Conservation (phyloP, 495 filamentous ascomycete genomes). For the Xylaria nigripes region DNA sequence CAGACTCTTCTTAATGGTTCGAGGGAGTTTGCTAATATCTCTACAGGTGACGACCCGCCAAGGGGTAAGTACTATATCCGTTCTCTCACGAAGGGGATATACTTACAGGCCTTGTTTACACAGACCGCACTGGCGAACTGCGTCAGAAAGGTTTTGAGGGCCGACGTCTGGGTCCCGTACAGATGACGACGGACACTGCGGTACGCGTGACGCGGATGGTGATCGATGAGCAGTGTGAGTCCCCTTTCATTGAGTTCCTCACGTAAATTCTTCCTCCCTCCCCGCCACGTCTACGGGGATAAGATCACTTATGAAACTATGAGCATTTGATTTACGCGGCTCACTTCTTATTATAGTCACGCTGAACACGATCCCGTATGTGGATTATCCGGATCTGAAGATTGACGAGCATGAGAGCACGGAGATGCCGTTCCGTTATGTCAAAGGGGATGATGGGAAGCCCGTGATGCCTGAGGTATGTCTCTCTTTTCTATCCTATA, state of each 20-base stretch:
- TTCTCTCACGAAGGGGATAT: not conserved
- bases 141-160: conserved; percentile 87
- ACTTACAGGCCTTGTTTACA: not conserved
- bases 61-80: conserved; percentile 53
- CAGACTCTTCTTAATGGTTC: not conserved
- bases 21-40: not conserved
- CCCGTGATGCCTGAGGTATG: conserved; percentile 86
- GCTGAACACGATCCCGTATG: conserved; percentile 65
- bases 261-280: not conserved
- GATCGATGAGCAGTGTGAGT: conserved; percentile 67
- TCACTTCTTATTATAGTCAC: conserved; percentile 45
- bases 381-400: conserved; percentile 80
- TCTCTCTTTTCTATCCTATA: conserved; percentile 1
- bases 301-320: not conserved
- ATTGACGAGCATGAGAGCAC: conserved; percentile 89
- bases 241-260: not conserved
- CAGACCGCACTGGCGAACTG: conserved; percentile 88
- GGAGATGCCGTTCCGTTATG: conserved; percentile 96
- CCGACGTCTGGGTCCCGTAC: conserved; percentile 78
- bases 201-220: conserved; percentile 88
- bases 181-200: conserved; percentile 98
- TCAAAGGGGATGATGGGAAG: conserved; percentile 61
- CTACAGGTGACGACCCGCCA: conserved; percentile 86
- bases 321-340: not conserved
- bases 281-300: not conserved